Conservation (phyloP, 148 eudicot genomes). For the Fagopyrum tataricum region DNA sequence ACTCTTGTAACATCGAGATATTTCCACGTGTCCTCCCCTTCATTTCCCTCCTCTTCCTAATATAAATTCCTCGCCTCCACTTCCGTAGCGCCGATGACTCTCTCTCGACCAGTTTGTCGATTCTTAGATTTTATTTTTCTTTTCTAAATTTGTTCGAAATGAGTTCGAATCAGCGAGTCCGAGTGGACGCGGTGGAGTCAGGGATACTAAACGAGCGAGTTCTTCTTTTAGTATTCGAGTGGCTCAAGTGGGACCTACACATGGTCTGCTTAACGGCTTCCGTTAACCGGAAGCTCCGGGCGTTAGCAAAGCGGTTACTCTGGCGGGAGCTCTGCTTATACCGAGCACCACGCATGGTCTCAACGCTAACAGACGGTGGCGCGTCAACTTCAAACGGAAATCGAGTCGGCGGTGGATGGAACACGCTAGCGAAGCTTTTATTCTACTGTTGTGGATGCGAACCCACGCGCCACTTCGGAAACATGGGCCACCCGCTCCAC, state of each 20-base stretch:
- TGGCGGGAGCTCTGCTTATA: conserved; percentile 57
- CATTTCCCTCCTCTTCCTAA: not conserved
- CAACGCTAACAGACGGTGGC: conserved; percentile 32
- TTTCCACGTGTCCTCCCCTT: conserved; percentile 7
- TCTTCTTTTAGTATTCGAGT: conserved; percentile 43
- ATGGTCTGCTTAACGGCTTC: conserved; percentile 39
- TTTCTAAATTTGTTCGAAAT: not conserved
- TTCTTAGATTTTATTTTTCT: not conserved
- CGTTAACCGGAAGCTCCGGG: conserved; percentile 49
- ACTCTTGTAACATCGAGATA: not conserved
- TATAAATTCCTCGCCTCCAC: not conserved
- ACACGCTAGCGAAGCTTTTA: conserved; percentile 63
- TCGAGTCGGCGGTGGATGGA: conserved; percentile 69
- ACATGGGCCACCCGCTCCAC: conserved; percentile 9
- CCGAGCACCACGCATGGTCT: conserved; percentile 53
- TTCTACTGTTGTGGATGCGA: conserved; percentile 70
- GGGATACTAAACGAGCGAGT: conserved; percentile 53
- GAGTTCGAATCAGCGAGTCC: conserved; percentile 19
- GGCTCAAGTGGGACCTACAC: conserved; percentile 59
- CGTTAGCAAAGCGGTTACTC: conserved; percentile 49
- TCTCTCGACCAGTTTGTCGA: not conserved
- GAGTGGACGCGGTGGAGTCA: conserved; percentile 11
- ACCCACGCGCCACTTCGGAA: conserved; percentile 32
- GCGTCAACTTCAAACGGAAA: conserved; percentile 11
- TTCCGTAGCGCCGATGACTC: not conserved